Evolutionary conservation across 2,329 filamentous ascomycete genomes (phyloP), one percentile per base, ranked within the genome.

Genomic region (Triangularia setosa): DNA sequence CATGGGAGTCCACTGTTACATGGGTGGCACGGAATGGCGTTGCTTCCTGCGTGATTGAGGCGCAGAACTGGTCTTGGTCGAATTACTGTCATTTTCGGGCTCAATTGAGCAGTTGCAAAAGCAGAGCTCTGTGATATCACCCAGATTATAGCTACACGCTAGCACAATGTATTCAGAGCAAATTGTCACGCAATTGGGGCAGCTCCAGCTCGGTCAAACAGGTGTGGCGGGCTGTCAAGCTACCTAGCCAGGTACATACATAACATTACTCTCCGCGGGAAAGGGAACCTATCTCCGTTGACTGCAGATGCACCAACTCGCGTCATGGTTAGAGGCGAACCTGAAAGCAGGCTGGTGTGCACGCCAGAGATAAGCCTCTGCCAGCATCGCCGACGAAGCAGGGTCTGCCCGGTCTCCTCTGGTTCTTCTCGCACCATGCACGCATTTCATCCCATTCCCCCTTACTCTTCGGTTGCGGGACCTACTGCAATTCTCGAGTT

Each of bases 31-130:
- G 64, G 65, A 57, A 61, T 33, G 65, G 64, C 60, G 63, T 67
- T 64, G 52, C 68, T 61, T 53, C 57, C 61, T 65, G 65, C 64
- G 28, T 33, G 53, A 58, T 62, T 54, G 66, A 60, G 64, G 66
- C 66, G 27, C 65, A 63, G 65, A 33, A 40, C 33, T 28, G 27
- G 61, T 28, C 30, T 62, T 58, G 60, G 54, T 44, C 53, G 52
- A 24, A 40, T 57, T 35, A 18, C 48, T 54, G 27, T 61, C 60
- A 21, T 61, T 61, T 25, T 48, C 57, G 57, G 21, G 28, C 56
- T 58, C 40, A 48, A 48, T 48, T 21, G 40, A 48, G 40, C 40
- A 48, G 9, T 48, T 3, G 18, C 40, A 48, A 9, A 25, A 55
- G 8, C 2, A 24, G 9, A 12, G 9, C 3, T 14, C 4, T 53